Evolutionary conservation across 129 eudicot genomes (phyloP).

Genomic region (Kitagawia praeruptora): DNA sequence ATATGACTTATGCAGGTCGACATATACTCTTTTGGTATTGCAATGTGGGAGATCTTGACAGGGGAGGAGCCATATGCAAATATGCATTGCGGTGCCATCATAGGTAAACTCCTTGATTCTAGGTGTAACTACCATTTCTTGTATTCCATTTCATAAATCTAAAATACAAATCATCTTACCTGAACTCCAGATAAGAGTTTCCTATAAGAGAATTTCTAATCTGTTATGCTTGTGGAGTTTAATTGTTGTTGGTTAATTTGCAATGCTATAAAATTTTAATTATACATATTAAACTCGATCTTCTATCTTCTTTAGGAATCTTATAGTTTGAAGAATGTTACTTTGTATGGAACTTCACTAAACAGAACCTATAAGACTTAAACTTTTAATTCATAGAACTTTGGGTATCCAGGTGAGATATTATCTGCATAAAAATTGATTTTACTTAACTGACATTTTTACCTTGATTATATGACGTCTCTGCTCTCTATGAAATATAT

Average conservation of each 20-base stretch:
- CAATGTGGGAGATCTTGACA: slow-evolving; percentile 70
- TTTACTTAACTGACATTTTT: not conserved
- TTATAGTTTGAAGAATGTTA: no score
- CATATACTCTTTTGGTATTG: slow-evolving; percentile 66
- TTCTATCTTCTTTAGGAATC: not conserved
- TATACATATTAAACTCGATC: not conserved
- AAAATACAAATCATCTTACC: not conserved
- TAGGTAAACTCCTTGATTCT: slow-evolving; percentile 35
- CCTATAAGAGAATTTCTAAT: not conserved
- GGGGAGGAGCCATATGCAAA: slow-evolving; percentile 65
- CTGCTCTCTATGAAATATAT: not conserved
- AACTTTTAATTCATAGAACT: no score
- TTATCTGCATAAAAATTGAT: no score
- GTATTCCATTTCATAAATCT: not conserved
- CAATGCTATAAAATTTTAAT: not conserved
- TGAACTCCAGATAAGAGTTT: not conserved
- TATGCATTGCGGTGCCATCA: slow-evolving; percentile 74
- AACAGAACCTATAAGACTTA: no score
- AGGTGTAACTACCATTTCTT: not conserved
- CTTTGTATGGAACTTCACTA: no score
- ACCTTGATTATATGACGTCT: no score
- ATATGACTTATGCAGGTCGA: slow-evolving; percentile 38
- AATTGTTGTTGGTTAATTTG: no score
- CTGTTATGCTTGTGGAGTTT: not conserved
- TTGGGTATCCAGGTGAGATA: no score